A percentile compares a stretch with the other conserved stretches of the same genome.
Conservation (phyloP, 768 basidiomycete genomes). For the Phallus indusiatus region DNA sequence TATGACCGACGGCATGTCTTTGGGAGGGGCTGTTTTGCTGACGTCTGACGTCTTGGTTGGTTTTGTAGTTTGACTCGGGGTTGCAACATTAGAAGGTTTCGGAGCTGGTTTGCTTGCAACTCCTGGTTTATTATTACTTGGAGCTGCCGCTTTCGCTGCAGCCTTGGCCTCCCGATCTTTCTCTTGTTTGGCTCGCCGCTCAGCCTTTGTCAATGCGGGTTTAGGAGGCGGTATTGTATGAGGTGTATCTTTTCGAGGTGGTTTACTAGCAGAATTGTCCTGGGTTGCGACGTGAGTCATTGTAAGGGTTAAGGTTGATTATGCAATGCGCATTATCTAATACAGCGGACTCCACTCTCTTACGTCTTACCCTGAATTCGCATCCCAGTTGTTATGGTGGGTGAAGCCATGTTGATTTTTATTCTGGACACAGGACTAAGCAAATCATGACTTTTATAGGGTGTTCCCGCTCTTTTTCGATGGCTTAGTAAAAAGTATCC, state of each 20-base stretch:
- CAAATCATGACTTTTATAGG: conserved; percentile 35
- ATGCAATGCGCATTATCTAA: background rate
- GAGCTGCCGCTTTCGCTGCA: conserved; percentile 29
- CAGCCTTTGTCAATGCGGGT: conserved; percentile 63
- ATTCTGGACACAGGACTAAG: background rate
- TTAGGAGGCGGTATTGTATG: background rate
- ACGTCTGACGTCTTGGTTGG: conserved; percentile 3
- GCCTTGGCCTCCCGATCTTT: conserved; percentile 72
- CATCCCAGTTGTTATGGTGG: background rate
- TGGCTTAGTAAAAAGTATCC: conserved; percentile 99
- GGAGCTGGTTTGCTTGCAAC: background rate
- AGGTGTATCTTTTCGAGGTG: background rate
- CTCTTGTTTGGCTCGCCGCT: conserved; percentile 72
- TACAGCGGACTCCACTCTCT: background rate
- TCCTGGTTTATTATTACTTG: conserved; percentile 2
- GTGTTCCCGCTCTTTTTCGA: conserved; percentile 95
- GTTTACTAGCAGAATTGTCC: background rate
- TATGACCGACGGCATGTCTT: conserved; percentile 10
- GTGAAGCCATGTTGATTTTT: background rate
- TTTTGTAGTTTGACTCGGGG: background rate
- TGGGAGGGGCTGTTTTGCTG: conserved; percentile 7
- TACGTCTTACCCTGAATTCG: background rate
- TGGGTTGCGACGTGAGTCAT: background rate
- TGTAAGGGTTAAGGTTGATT: background rate
- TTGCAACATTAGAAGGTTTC: background rate